Conservation (phyloP, 2,329 filamentous ascomycete genomes). For the Colletotrichum liaoningense region DNA sequence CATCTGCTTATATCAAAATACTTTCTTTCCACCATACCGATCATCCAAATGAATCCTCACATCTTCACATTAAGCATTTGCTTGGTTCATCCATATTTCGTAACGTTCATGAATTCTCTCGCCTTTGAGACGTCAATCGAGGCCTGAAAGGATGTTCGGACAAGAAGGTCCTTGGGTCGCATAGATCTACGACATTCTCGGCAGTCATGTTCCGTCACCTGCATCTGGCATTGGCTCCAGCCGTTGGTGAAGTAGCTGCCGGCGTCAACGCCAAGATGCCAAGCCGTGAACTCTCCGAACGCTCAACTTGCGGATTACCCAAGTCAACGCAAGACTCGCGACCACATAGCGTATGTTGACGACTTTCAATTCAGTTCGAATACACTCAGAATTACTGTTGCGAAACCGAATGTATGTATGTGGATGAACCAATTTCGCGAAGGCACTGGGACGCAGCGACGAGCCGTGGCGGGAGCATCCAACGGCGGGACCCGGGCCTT, state of each 20-base stretch:
- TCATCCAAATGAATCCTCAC: not conserved
- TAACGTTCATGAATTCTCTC: not conserved
- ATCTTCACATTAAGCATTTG: not conserved
- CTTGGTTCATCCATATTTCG: not conserved
- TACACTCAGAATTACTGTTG: accelerated
- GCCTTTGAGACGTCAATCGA: not conserved
- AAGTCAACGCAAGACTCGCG: not conserved
- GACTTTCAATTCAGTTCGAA: not conserved
- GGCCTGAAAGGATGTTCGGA: not conserved
- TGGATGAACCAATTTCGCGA: not conserved
- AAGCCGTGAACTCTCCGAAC: constrained; percentile 14
- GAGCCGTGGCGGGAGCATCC: not conserved
- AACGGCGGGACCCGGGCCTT: not conserved
- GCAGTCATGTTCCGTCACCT: not conserved
- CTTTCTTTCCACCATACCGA: too few relatives aligned
- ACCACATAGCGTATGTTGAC: not conserved
- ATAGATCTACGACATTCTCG: not conserved
- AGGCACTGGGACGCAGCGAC: not conserved
- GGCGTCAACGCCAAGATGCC: not conserved
- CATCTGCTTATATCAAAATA: too few relatives aligned
- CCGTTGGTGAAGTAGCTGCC: not conserved
- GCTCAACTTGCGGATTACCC: not conserved
- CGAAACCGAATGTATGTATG: not conserved
- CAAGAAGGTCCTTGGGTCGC: not conserved
- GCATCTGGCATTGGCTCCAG: not conserved